These are phyloP conservation scores for Antarctomyces pellizariae DNA, from an alignment of 495 filamentous ascomycete genomes.

Conservation along the genomic window DNA sequence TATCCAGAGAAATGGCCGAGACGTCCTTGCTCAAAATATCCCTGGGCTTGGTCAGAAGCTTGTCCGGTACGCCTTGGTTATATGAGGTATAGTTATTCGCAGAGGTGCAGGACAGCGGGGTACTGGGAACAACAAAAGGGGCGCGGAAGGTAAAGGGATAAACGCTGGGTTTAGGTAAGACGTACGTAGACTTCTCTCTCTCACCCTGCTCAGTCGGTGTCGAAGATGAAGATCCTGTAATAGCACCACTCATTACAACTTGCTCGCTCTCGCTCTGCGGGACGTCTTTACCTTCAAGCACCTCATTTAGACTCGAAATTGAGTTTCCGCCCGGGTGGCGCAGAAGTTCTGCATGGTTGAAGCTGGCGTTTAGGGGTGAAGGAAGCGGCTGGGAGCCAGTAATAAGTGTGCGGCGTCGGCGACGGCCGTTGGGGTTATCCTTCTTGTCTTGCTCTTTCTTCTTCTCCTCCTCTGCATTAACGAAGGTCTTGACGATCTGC, in stretches of 20 bases:
- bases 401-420: constrained; percentile 79
- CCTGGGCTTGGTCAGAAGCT: constrained; percentile 22
- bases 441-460: constrained; percentile 56
- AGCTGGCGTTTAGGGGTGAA: constrained; percentile 80
- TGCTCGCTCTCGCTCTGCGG: constrained; percentile 10
- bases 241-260: constrained; percentile 25
- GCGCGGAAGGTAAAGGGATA: background rate
- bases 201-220: constrained; percentile 17
- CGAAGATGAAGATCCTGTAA: constrained; percentile 28
- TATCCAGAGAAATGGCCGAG: constrained; percentile 85
- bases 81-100: too few species aligned
- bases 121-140: too few species aligned
- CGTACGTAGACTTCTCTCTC: constrained; percentile 86
- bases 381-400: constrained; percentile 93
- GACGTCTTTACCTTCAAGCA: constrained; percentile 45
- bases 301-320: constrained; percentile 60
- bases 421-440: constrained; percentile 80
- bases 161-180: constrained; percentile 6
- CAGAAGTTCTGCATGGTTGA: constrained; percentile 48
- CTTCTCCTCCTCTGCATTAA: constrained; percentile 67
- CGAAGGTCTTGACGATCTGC: constrained; percentile 82
- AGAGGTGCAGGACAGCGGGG: too few species aligned
- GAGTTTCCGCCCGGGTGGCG: constrained; percentile 40
- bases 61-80: background rate
- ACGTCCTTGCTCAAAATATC: constrained; percentile 81